phyloP scores from a whole-genome alignment of 2,329 filamentous ascomycete species.

The Verticillium alfalfae region DNA sequence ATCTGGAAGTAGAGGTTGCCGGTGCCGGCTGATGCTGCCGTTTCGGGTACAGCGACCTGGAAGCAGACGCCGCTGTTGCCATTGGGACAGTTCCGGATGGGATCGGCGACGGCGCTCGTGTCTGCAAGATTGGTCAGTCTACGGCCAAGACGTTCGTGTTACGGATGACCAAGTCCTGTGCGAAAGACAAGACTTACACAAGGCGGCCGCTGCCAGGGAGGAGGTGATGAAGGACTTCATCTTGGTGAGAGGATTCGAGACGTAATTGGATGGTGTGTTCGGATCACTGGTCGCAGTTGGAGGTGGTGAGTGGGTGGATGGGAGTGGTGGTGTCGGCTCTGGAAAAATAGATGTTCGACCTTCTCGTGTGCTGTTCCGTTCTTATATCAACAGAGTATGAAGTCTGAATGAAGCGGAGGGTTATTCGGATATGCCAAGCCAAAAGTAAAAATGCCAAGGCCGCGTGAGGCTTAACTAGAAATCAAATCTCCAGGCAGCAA shows the following conservation, averaged over 20 bases:
- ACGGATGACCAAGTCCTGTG: neutral
- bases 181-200: conserved; percentile 3
- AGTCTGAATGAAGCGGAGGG: too few species aligned
- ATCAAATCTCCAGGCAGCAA: neutral
- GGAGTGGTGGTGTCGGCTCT: neutral
- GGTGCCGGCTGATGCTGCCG: conserved; percentile 37
- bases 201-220: conserved; percentile 3
- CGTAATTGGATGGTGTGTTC: neutral
- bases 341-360: too few species aligned
- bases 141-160: neutral
- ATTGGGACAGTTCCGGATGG: conserved; percentile 33
- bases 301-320: neutral
- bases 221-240: conserved; percentile 9
- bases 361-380: neutral
- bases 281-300: neutral
- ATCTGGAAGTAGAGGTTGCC: conserved; percentile 60
- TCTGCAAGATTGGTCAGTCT: conserved; percentile 4
- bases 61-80: conserved; percentile 41
- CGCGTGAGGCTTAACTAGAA: neutral
- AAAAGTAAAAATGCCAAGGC: neutral
- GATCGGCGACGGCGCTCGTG: conserved; percentile 21
- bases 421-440: neutral
- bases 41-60: conserved; percentile 47
- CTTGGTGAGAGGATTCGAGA: neutral
- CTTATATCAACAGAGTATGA: neutral